Evolutionary conservation across 495 filamentous ascomycete species (phyloP).

Genomic region (Penicillium psychrofluorescens): DNA sequence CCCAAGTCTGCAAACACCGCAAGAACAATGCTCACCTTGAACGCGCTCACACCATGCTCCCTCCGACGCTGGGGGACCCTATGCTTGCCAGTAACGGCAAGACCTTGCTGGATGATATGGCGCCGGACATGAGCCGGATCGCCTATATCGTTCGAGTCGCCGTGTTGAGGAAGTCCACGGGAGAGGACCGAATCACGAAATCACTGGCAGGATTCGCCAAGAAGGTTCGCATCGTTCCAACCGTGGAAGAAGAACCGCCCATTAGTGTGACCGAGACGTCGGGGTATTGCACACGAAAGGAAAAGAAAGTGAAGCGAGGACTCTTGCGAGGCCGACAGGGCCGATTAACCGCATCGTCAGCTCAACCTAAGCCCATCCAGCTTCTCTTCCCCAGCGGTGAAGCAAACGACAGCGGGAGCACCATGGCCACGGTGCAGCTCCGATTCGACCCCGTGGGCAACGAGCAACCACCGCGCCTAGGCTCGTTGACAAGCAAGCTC

Average conservation of each 20-base stretch:
- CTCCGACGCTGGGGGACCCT: slow-evolving; percentile 73
- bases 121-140: slow-evolving; percentile 74
- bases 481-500: slow-evolving; percentile 61
- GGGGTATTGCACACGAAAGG: slow-evolving; percentile 62
- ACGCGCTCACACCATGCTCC: slow-evolving; percentile 68
- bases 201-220: slow-evolving; percentile 44
- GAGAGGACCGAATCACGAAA: slow-evolving; percentile 17
- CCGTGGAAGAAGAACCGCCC: slow-evolving; percentile 66
- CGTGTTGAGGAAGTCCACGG: slow-evolving; percentile 26
- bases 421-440: slow-evolving; percentile 60
- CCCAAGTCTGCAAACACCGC: slow-evolving; percentile 53
- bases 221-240: slow-evolving; percentile 73
- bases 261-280: slow-evolving; percentile 51
- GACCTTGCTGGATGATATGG: slow-evolving; percentile 63
- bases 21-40: slow-evolving; percentile 50
- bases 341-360: slow-evolving; percentile 59
- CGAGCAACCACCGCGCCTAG: slow-evolving; percentile 60
- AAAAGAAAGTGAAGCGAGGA: slow-evolving; percentile 72
- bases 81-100: slow-evolving; percentile 44
- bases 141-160: slow-evolving; percentile 64
- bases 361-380: slow-evolving; percentile 64
- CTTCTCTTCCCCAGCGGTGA: slow-evolving; percentile 44
- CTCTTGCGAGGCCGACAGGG: slow-evolving; percentile 74
- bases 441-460: slow-evolving; percentile 65
- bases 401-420: slow-evolving; percentile 33